These are phyloP conservation scores for Sordariomycetes sp. DNA, from an alignment of 2,329 filamentous ascomycete genomes.

Conservation along the genomic window DNA sequence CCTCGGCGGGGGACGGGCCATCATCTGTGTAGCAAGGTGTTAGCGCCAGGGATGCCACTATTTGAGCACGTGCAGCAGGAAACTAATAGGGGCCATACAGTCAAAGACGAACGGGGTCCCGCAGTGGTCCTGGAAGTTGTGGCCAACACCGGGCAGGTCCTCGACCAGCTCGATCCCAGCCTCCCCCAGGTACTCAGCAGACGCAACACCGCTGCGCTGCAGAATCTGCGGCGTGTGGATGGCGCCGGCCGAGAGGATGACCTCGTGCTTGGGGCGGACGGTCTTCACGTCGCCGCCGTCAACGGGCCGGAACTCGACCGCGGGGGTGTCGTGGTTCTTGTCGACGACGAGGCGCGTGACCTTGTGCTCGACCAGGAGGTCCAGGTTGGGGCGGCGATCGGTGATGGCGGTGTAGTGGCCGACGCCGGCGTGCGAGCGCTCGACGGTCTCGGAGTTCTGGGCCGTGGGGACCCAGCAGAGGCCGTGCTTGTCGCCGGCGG, in stretches of 20 bases:
- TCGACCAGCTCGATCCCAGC: constrained; percentile 28
- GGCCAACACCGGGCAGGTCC: constrained; percentile 47
- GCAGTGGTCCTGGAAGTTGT: constrained; percentile 46
- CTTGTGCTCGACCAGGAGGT: constrained; percentile 17
- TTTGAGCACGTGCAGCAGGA: constrained; percentile 6
- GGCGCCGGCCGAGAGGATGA: constrained; percentile 37
- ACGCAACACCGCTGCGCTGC: constrained; percentile 36
- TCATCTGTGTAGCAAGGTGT: constrained; percentile 7
- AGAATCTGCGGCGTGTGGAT: constrained; percentile 40
- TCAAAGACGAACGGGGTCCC: constrained; percentile 13
- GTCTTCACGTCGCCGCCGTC: constrained; percentile 9
- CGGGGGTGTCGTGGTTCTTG: constrained; percentile 4
- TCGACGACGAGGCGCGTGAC: constrained; percentile 13
- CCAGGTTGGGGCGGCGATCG: constrained; percentile 11
- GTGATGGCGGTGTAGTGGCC: constrained; percentile 17
- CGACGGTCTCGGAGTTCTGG: constrained; percentile 15
- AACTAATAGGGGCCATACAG: constrained; percentile 5
- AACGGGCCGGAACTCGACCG: constrained; percentile 12
- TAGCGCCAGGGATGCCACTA: constrained; percentile 9
- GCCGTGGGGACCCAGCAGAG: constrained; percentile 19
- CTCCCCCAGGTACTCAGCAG: constrained; percentile 22
- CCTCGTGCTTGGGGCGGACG: constrained; percentile 15
- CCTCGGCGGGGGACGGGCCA: constrained; percentile 10
- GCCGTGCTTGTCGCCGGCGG: constrained; percentile 17
- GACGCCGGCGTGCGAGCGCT: constrained; percentile 17